A percentile compares a stretch with the other conserved stretches of the same genome.
These are phyloP conservation scores for Tillandsia fasciculata DNA, from an alignment of 176 grass and related monocot genomes.

Conservation along the genomic window DNA sequence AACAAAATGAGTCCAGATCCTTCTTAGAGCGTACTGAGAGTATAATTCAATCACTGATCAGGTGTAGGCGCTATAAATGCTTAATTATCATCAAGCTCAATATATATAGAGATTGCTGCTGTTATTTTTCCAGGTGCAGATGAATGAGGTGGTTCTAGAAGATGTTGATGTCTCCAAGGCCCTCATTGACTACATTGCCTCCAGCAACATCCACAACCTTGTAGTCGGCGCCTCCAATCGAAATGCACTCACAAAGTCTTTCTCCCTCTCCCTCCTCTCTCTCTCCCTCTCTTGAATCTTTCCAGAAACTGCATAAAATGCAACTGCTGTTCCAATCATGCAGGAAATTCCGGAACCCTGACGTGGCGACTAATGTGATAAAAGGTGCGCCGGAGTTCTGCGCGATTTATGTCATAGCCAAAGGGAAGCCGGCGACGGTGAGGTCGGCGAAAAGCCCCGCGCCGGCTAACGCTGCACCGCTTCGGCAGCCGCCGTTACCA, in stretches of 20 bases:
- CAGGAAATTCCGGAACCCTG: conserved; percentile 82
- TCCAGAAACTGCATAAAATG: neutral
- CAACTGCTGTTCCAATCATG: neutral
- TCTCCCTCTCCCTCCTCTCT: conserved; percentile 6
- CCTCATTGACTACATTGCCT: conserved; percentile 53
- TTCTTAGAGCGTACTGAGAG: too few relatives aligned
- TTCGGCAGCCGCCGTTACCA: neutral
- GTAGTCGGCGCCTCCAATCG: conserved; percentile 61
- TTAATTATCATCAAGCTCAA: neutral
- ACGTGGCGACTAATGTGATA: conserved; percentile 59
- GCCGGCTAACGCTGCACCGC: conserved; percentile 1
- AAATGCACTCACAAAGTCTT: conserved; percentile 59
- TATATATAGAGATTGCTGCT: conserved; percentile 11
- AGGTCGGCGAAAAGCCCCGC: conserved; percentile 52
- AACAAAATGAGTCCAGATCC: too few relatives aligned
- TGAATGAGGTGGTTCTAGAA: conserved; percentile 64
- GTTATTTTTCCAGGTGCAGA: conserved; percentile 29
- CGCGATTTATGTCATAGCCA: conserved; percentile 63
- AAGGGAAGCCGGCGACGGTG: conserved; percentile 50
- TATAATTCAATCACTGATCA: neutral
- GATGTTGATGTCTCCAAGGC: conserved; percentile 64
- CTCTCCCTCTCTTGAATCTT: conserved; percentile 4
- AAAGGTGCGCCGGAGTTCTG: conserved; percentile 71
- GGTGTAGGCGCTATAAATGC: neutral
- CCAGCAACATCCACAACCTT: conserved; percentile 58